phyloP scores from a whole-genome alignment of 176 grass and related monocot species.

The Urochloa ruziziensis region DNA sequence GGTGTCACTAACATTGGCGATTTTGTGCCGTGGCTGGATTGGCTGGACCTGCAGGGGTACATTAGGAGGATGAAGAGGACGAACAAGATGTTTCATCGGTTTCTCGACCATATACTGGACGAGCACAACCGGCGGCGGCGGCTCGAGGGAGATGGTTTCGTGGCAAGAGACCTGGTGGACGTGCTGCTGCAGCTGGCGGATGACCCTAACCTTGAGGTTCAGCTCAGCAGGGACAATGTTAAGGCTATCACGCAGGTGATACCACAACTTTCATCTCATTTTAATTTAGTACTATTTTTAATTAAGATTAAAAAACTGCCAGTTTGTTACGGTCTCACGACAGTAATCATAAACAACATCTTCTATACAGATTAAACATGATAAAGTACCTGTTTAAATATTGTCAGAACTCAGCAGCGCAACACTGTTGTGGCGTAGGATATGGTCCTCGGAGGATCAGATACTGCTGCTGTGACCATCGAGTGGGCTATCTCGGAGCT shows the following conservation, averaged over 20 bases:
- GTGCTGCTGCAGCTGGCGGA: slow-evolving; percentile 60
- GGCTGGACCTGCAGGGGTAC: slow-evolving; percentile 72
- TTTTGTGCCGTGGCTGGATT: slow-evolving; percentile 56
- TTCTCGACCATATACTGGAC: slow-evolving; percentile 65
- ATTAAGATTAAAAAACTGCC: neutral
- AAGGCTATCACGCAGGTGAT: slow-evolving; percentile 71
- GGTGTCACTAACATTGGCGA: slow-evolving; percentile 67
- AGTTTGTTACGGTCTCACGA: too few relatives aligned
- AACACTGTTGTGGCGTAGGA: slow-evolving; percentile 5
- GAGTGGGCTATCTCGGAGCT: slow-evolving; percentile 67
- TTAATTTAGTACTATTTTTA: too few relatives aligned
- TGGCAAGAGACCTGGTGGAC: slow-evolving; percentile 58
- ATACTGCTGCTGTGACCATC: slow-evolving; percentile 31
- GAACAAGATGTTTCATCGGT: slow-evolving; percentile 47
- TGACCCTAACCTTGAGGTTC: slow-evolving; percentile 46
- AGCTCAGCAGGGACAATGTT: slow-evolving; percentile 43
- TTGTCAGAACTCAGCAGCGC: neutral
- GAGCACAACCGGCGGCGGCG: too few relatives aligned
- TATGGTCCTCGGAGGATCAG: slow-evolving; percentile 47
- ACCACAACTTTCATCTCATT: neutral
- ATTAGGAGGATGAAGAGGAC: slow-evolving; percentile 64
- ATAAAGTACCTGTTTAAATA: too few relatives aligned
- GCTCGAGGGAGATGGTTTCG: slow-evolving; percentile 39
- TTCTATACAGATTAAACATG: too few relatives aligned
- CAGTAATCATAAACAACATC: too few relatives aligned